Conservation (phyloP, 129 eudicot genomes). For the Tagetes patula region DNA sequence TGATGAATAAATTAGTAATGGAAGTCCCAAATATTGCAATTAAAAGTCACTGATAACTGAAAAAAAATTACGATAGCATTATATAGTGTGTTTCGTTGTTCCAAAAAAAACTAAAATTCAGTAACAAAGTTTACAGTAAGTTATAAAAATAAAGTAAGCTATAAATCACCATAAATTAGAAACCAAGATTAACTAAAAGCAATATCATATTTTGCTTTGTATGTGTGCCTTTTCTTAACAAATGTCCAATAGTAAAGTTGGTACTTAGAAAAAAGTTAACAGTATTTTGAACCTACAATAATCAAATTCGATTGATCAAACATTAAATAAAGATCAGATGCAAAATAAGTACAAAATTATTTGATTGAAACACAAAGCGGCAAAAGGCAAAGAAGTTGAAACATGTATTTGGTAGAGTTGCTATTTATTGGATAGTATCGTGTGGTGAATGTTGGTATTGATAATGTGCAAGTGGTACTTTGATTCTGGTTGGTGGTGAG, state of each 20-base stretch:
- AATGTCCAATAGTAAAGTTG: neutral
- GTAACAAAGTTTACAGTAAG: neutral
- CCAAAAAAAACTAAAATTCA: neutral
- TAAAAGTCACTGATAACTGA: neutral
- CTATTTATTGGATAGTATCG: neutral
- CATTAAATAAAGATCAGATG: neutral
- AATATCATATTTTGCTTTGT: neutral
- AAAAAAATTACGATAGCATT: too few species aligned
- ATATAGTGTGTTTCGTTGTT: too few species aligned
- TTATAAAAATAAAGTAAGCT: neutral
- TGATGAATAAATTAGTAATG: neutral
- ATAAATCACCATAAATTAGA: neutral
- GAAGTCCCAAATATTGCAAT: neutral
- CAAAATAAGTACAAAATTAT: neutral
- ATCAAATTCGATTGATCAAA: neutral
- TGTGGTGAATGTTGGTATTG: neutral
- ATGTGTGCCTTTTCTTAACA: neutral
- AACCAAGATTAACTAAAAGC: neutral
- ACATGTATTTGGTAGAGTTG: neutral
- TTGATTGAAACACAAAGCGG: neutral
- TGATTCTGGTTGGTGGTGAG: neutral
- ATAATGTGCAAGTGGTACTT: neutral
- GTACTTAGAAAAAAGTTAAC: neutral
- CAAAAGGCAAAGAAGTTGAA: neutral
- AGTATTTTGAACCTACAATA: neutral